Evolutionary conservation across 495 filamentous ascomycete species (phyloP).

Genomic region (Sordaria brevicollis): DNA sequence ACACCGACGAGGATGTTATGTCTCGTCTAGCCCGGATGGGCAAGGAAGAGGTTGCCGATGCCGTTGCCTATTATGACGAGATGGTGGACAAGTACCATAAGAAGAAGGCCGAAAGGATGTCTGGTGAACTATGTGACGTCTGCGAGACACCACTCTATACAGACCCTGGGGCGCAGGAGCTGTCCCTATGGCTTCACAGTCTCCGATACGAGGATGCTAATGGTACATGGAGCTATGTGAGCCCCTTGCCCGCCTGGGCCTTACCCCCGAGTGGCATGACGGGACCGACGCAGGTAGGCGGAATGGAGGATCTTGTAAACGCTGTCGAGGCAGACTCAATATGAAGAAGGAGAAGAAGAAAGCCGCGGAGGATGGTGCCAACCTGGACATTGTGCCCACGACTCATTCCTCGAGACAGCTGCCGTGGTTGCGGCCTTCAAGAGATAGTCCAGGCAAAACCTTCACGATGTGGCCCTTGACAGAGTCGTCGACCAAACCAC

Average conservation of each 20-base stretch:
- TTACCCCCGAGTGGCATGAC: conserved; percentile 56
- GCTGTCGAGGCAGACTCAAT: conserved; percentile 24
- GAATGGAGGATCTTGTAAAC: conserved; percentile 41
- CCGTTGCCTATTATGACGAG: conserved; percentile 87
- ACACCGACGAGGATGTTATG: conserved; percentile 82
- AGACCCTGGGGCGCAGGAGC: conserved; percentile 79
- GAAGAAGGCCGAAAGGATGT: conserved; percentile 83
- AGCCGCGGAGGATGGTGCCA: background rate
- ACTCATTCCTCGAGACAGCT: background rate
- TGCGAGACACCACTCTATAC: conserved; percentile 86
- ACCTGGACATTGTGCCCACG: background rate
- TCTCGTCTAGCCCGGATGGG: conserved; percentile 80
- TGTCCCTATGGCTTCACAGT: conserved; percentile 89
- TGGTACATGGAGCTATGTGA: conserved; percentile 79
- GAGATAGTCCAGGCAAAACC: background rate
- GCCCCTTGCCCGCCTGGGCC: conserved; percentile 76
- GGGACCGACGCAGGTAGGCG: conserved; percentile 48
- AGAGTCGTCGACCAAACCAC: background rate
- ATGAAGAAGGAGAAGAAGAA: background rate
- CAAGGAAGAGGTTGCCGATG: conserved; percentile 81
- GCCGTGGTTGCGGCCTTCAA: background rate
- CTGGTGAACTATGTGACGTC: conserved; percentile 66
- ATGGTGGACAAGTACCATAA: conserved; percentile 81
- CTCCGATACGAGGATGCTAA: conserved; percentile 72
- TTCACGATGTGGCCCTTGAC: background rate